Base-by-base conservation (phyloP, 352 stramenopile species). In the Thraustochytrium sp. region DNA sequence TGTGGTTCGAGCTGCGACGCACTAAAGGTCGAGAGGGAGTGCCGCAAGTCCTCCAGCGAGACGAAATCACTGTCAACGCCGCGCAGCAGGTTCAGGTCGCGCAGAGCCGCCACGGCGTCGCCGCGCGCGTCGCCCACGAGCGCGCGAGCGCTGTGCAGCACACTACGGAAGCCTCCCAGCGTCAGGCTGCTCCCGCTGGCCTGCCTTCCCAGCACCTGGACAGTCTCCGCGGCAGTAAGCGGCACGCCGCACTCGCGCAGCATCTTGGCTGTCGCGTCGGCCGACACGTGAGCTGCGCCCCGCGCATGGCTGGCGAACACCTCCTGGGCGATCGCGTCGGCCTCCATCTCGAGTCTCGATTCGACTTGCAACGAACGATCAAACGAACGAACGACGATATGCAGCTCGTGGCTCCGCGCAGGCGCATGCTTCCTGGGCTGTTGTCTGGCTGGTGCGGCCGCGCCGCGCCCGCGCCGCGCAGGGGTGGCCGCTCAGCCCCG, bases 321-420 rank as follows among this genome's bases (percentile, higher is more conserved):
- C 11, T 31, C 11, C 34, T 31, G 59, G 26, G 59, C 59, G 26
- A 72, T 72, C 59, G 46, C 46, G 9, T 72, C 59, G 40, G 42
- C 59, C 26, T 72, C 59, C 59, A 72, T 72, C 54, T 63, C 23
- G n/a, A n/a, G n/a, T n/a, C n/a, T n/a, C n/a, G n/a, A n/a, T n/a
- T n/a, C n/a, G n/a, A 63, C 54, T 63, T 63, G 31, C 5, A 31
- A 63, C n/a, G n/a, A n/a, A n/a, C n/a, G n/a, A n/a, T n/a, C n/a
- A n/a, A n/a, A n/a, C n/a, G n/a, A n/a, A n/a, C n/a, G n/a, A n/a
- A n/a, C n/a, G n/a, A n/a, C n/a, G n/a, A n/a, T n/a, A n/a, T n/a
- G n/a, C n/a, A n/a, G n/a, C n/a, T n/a, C n/a, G n/a, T n/a, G n/a
- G n/a, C n/a, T n/a, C n/a, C n/a, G n/a, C n/a, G n/a, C n/a, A n/a